Conservation (phyloP, 805 yeast species). For the Saccharomycopsis fermentans region DNA sequence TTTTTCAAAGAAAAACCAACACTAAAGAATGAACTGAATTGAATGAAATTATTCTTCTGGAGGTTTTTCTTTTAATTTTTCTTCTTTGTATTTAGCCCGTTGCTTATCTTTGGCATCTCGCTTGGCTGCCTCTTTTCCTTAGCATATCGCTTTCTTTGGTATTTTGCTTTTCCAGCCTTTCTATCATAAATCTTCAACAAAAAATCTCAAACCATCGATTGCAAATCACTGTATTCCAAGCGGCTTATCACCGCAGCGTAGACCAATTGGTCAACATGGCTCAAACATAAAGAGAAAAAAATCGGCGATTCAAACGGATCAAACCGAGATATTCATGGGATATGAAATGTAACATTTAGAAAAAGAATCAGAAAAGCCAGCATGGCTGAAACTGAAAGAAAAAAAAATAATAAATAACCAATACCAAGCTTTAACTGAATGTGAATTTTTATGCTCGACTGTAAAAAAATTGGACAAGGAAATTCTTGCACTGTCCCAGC, state of each 20-base stretch:
- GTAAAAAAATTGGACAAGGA: neutral
- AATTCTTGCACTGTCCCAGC: neutral
- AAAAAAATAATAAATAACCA: neutral
- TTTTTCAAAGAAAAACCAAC: neutral
- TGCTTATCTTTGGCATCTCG: no score
- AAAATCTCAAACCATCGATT: no score
- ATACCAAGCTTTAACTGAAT: neutral
- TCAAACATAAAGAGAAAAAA: no score
- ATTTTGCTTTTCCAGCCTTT: neutral
- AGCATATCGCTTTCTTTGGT: neutral
- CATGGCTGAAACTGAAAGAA: neutral
- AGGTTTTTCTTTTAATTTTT: neutral
- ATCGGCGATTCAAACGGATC: no score
- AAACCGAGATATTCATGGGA: no score
- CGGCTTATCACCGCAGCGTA: no score
- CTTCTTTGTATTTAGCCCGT: neutral
- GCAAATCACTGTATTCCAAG: no score
- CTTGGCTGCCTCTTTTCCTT: neutral
- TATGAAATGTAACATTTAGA: no score
- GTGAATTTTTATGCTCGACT: neutral
- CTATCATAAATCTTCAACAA: no score
- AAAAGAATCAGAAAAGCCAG: neutral
- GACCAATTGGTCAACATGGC: no score
- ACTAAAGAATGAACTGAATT: neutral
- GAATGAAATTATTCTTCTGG: neutral